Evolutionary conservation across 2,329 filamentous ascomycete species (phyloP).

Genomic region (Aureobasidium zeae): DNA sequence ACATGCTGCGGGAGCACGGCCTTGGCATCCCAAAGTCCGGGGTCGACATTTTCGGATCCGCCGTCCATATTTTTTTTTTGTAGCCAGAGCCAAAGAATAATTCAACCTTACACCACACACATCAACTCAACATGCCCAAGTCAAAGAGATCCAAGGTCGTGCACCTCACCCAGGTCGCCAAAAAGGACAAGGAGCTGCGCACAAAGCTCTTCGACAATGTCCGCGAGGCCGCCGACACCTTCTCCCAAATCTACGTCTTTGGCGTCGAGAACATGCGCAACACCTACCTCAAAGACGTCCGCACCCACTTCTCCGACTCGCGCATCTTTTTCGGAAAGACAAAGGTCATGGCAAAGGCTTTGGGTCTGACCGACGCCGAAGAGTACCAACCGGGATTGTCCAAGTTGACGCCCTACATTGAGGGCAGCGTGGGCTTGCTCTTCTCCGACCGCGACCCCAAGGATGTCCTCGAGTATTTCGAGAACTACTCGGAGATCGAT

Average conservation of each 20-base stretch:
- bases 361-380: conserved; percentile 62
- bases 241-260: conserved; percentile 89
- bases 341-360: conserved; percentile 94
- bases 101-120: too few species aligned
- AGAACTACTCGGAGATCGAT: conserved; percentile 63
- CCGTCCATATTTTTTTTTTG: too few species aligned
- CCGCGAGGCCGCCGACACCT: conserved; percentile 72
- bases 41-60: too few species aligned
- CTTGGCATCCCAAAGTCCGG: too few species aligned
- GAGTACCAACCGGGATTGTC: conserved; percentile 73
- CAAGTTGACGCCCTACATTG: conserved; percentile 57
- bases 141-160: conserved; percentile 87
- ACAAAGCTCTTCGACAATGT: conserved; percentile 81
- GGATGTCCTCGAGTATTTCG: conserved; percentile 64
- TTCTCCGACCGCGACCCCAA: conserved; percentile 70
- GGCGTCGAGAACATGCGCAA: conserved; percentile 96
- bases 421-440: conserved; percentile 78
- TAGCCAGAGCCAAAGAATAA: too few species aligned
- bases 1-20: too few species aligned
- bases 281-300: conserved; percentile 85
- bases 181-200: conserved; percentile 88
- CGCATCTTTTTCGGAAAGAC: conserved; percentile 98
- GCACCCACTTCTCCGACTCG: conserved; percentile 74
- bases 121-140: conserved; percentile 76
- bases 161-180: conserved; percentile 81